Conservation (phyloP, 768 basidiomycete species). For the Leccinum subgranulosum region DNA sequence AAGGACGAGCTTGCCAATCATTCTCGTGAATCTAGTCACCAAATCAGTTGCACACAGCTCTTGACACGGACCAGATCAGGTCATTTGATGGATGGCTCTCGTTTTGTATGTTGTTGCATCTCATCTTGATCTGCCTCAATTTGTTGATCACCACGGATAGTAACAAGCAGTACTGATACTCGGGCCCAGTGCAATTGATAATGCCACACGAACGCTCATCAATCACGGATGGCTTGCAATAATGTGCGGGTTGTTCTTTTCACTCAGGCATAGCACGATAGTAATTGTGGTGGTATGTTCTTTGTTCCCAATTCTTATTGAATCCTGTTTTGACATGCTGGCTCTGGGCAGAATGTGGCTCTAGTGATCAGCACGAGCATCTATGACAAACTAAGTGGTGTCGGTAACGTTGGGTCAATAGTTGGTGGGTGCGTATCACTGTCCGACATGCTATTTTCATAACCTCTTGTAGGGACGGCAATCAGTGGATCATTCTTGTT, state of each 20-base stretch:
- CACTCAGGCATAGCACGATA: slow-evolving; percentile 87
- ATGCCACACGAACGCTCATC: slow-evolving; percentile 79
- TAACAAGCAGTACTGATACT: slow-evolving; percentile 4
- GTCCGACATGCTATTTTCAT: background rate
- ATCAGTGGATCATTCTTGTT: slow-evolving; percentile 78
- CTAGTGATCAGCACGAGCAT: slow-evolving; percentile 70
- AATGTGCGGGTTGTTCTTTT: slow-evolving; percentile 88
- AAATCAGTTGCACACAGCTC: slow-evolving; percentile 40
- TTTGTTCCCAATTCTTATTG: background rate
- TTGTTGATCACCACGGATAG: slow-evolving; percentile 1
- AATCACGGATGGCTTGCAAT: slow-evolving; percentile 72
- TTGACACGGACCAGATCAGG: slow-evolving; percentile 92
- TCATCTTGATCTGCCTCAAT: background rate
- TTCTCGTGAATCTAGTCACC: background rate
- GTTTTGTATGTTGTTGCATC: slow-evolving; percentile 9
- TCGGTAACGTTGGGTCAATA: slow-evolving; percentile 65
- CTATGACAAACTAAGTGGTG: slow-evolving; percentile 53
- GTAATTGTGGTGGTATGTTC: slow-evolving; percentile 72
- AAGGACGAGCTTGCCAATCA: slow-evolving; percentile 13
- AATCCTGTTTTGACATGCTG: background rate
- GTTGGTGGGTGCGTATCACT: slow-evolving; percentile 60
- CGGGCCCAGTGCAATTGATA: slow-evolving; percentile 75
- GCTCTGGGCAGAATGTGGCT: slow-evolving; percentile 54
- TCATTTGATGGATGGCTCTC: slow-evolving; percentile 22
- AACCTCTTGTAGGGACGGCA: slow-evolving; percentile 47